Evolutionary conservation across 179 eudicot genomes (phyloP), one percentile per base, ranked within the genome.

Genomic region (Pouteria campechiana): DNA sequence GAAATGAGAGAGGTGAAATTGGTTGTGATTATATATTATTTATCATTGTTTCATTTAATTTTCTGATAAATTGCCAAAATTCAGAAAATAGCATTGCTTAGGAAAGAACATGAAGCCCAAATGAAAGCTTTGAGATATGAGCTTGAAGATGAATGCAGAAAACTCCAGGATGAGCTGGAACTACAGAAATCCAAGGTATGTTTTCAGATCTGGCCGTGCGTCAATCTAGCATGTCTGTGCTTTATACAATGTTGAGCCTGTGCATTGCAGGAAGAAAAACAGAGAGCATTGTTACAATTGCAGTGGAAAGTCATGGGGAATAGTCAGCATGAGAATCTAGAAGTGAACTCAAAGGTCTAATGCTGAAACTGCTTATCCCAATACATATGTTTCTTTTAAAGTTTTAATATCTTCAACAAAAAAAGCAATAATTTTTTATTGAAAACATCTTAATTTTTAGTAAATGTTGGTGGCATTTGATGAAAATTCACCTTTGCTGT

Each of bases 281-380:
- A 90, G 70, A 77, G 76, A 64, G 77, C 92, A 30, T 58, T 82
- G 35, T 55, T 90, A 66, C 85, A 90, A 70, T 55, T 90, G 59
- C 96, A 87, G 64, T 90, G 83, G 98, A 82, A 69, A 75, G 98
- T 82, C 48, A 90, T 90, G 98, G 54, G 94, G 35, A 80, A 81
- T 63, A 73, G 71, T 32, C 92, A 81, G 21, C 82, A 77, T 49
- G 92, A 77, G 54, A 93, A 90, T 25, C 95, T 79, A 69, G 98
- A 90, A 82, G 94, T 73, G 54, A 80, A 58, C 50, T 87, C 94
- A 8, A 77, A 77, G 96, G 98, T 83, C 3, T 48, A 58, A 2
- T 14, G 10, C 12, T 32, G 12, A 19, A 17, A 14, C 12, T 37
- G 22, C 30, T 2, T 22, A 14, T 14, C 20, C 21, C 2, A 7